phyloP scores from a whole-genome alignment of 2,329 filamentous ascomycete species.

The Calonectria multiphialidica region DNA sequence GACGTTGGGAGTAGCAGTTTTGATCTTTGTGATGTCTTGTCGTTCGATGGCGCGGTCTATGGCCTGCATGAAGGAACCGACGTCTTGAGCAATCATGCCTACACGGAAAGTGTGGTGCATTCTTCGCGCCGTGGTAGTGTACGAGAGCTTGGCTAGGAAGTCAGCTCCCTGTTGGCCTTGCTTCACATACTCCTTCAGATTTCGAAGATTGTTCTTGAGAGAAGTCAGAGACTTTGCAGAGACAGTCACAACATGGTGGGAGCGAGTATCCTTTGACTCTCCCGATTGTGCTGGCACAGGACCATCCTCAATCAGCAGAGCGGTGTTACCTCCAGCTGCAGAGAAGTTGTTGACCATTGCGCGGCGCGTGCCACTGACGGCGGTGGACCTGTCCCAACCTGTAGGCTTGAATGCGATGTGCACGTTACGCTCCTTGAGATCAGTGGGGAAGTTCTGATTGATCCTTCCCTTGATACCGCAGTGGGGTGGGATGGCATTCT shows the following conservation, averaged over 20 bases:
- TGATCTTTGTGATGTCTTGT: neutral
- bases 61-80: neutral
- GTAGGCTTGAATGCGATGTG: constrained; percentile 65
- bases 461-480: constrained; percentile 62
- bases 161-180: neutral
- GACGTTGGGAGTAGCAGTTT: constrained; percentile 5
- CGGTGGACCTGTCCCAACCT: constrained; percentile 49
- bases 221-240: constrained; percentile 19
- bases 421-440: constrained; percentile 52
- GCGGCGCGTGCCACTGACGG: constrained; percentile 50
- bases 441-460: constrained; percentile 54
- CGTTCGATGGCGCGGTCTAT: neutral
- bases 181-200: neutral
- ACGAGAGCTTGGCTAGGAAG: constrained; percentile 64
- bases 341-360: constrained; percentile 76
- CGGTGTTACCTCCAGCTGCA: constrained; percentile 78
- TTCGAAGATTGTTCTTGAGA: constrained; percentile 9
- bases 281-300: constrained; percentile 43
- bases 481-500: constrained; percentile 62
- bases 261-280: constrained; percentile 49
- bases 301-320: constrained; percentile 70
- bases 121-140: constrained; percentile 49
- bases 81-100: neutral
- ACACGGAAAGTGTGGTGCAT: constrained; percentile 23
- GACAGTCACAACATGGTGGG: constrained; percentile 47